These are phyloP conservation scores for Narthecium ossifragum DNA, from an alignment of 106 monocot species.

Conservation along the genomic window DNA sequence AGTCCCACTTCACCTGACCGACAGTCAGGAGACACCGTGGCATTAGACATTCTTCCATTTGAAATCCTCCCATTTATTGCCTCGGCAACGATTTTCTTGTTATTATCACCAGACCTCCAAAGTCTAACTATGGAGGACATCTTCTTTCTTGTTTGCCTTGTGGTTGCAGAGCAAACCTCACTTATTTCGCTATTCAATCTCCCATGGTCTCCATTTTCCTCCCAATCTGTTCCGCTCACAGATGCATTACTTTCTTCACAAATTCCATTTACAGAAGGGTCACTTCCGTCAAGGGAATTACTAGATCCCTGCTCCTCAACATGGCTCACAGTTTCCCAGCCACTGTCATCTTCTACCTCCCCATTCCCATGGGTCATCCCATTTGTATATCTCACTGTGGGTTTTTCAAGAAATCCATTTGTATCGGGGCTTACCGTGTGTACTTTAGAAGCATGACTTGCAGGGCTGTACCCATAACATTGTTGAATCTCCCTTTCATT, in stretches of 20 bases:
- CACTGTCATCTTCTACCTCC: constrained; percentile 69
- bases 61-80: constrained; percentile 29
- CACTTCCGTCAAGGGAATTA: constrained; percentile 74
- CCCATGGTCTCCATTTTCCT: constrained; percentile 28
- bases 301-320: constrained; percentile 71
- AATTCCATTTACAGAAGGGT: constrained; percentile 62
- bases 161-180: constrained; percentile 50
- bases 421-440: constrained; percentile 48
- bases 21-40: constrained; percentile 33
- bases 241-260: constrained; percentile 54
- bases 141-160: constrained; percentile 53
- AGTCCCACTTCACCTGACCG: constrained; percentile 24
- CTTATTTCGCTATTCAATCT: constrained; percentile 43
- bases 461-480: constrained; percentile 33
- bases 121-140: constrained; percentile 51
- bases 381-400: constrained; percentile 17
- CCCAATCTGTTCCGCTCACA: constrained; percentile 55
- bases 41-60: constrained; percentile 44
- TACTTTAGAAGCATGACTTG: constrained; percentile 40
- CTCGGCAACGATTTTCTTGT: constrained; percentile 34
- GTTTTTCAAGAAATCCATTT: constrained; percentile 27
- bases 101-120: constrained; percentile 59
- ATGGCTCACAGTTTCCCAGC: constrained; percentile 83
- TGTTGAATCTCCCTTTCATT: constrained; percentile 56
- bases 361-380: constrained; percentile 23